A percentile compares a stretch with the other conserved stretches of the same genome.
These are phyloP conservation scores for Noccaea bulbosa DNA, from an alignment of 345 rosid species.

Conservation along the genomic window DNA sequence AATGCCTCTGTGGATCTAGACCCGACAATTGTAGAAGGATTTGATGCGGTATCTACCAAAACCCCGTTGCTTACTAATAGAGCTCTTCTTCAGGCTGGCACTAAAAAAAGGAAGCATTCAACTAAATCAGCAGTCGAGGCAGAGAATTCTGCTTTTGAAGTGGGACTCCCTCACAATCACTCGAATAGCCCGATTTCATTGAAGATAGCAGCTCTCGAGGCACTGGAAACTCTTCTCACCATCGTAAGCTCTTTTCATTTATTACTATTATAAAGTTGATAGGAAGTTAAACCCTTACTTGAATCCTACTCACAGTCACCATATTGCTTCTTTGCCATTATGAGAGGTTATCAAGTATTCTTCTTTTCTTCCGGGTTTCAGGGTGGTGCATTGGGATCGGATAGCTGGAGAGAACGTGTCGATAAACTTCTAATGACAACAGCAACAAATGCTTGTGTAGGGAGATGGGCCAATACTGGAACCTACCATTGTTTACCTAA, in stretches of 20 bases:
- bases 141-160: conserved; percentile 48
- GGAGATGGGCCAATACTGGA: conserved; percentile 57
- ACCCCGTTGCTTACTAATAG: conserved; percentile 41
- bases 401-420: conserved; percentile 64
- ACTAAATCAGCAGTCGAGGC: conserved; percentile 44
- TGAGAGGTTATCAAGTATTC: not conserved
- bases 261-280: not conserved
- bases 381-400: conserved; percentile 76
- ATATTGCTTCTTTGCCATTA: not conserved
- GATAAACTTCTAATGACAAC: conserved; percentile 63
- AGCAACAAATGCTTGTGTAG: conserved; percentile 62
- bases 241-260: conserved; percentile 58
- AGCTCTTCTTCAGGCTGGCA: conserved; percentile 41
- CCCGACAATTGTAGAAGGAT: conserved; percentile 39
- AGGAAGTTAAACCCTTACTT: conserved; percentile 9
- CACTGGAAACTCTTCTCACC: conserved; percentile 70
- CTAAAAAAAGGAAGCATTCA: conserved; percentile 70
- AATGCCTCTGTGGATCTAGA: conserved; percentile 64
- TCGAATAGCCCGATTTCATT: conserved; percentile 48
- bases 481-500: conserved; percentile 43
- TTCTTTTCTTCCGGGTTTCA: conserved; percentile 35
- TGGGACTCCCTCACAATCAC: conserved; percentile 45
- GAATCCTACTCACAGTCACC: conserved; percentile 6
- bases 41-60: conserved; percentile 38
- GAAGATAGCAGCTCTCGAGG: conserved; percentile 80